phyloP scores from a whole-genome alignment of 2,329 filamentous ascomycete species.

The Neofusicoccum parvum region DNA sequence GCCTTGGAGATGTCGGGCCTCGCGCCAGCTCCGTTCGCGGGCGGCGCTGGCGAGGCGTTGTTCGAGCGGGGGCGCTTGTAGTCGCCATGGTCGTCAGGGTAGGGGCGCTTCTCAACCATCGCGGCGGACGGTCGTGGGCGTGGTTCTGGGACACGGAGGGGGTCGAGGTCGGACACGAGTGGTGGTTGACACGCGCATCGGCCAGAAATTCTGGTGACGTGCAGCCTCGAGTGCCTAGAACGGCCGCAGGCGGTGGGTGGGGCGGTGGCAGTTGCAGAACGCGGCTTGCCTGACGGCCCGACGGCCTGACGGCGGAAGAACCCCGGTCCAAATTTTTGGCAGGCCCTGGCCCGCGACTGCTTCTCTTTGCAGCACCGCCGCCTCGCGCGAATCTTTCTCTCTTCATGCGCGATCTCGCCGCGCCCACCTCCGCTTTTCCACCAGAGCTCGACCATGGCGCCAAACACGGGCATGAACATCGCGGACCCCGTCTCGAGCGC shows the following conservation, averaged over 20 bases:
- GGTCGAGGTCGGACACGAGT: not conserved
- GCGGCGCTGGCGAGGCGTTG: slow-evolving; percentile 38
- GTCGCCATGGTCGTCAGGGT: slow-evolving; percentile 41
- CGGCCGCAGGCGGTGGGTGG: not conserved
- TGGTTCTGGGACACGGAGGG: not conserved
- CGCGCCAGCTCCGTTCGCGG: slow-evolving; percentile 24
- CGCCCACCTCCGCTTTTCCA: not conserved
- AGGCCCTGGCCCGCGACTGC: not conserved
- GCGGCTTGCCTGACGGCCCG: not conserved
- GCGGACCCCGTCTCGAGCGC: slow-evolving; percentile 78
- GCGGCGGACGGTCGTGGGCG: slow-evolving; percentile 19
- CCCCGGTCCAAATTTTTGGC: slow-evolving; percentile 21
- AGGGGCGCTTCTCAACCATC: slow-evolving; percentile 49
- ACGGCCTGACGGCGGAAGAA: not conserved
- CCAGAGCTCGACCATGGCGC: not conserved
- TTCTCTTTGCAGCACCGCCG: not conserved
- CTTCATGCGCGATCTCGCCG: slow-evolving; percentile 14
- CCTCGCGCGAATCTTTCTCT: slow-evolving; percentile 1
- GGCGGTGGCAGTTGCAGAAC: slow-evolving; percentile 10
- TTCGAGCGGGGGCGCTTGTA: slow-evolving; percentile 44
- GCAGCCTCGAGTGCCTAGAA: not conserved
- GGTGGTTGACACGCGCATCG: not conserved
- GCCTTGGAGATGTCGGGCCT: slow-evolving; percentile 33
- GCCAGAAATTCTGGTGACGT: slow-evolving; percentile 12
- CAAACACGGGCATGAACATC: slow-evolving; percentile 43